Base-by-base conservation (phyloP, 2,329 filamentous ascomycete genomes). In the Xylariaceae sp. region DNA sequence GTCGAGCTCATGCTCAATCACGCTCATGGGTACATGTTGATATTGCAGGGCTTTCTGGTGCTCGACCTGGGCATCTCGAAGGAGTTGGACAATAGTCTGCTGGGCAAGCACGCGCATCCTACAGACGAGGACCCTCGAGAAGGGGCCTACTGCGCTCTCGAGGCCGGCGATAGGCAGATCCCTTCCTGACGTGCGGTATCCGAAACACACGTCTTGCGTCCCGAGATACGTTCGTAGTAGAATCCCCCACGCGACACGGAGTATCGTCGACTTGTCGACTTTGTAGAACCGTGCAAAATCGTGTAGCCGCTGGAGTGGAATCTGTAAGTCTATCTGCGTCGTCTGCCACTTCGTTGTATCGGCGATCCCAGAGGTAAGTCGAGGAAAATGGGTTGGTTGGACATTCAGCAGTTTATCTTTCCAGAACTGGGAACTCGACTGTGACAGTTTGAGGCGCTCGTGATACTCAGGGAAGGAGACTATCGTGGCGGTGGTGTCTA, bases 161-260 rank as follows among this genome's bases (percentile, higher is more conserved):
- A 81, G 72, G 0, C 75, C 77, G 0, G 73, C 65, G 3, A 76
- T 70, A 0, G 77, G 72, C 2, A 77, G 73, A 13, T 79, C 76
- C 3, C 80, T 73, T 0, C 78, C 79, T 0, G 73, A 68, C 2
- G 77, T 75, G 39, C 77, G 76, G 58, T 76, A 81, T 0, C 84
- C 84, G 62, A 87, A 86, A 44, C 79, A 77, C 6, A 85, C 78
- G 9, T 78, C 76, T 18, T 80, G 74, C 13, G 75, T 75, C 1
- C 81, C 81, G 2, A 81, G 77, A 63, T 83, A 86, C 1, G 77
- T 75, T 1, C 82, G 78, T 0, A 86, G 72, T 0, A 85, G 75
- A 17, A 87, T 72, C 0, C 77, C 81, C 84, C 84, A 87, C 0
- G 83, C 82, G n/a, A 84, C 76, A 23, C 81, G 78, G 3, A 87